Conservation (phyloP, 495 filamentous ascomycete genomes). For the Talaromyces borbonicus region DNA sequence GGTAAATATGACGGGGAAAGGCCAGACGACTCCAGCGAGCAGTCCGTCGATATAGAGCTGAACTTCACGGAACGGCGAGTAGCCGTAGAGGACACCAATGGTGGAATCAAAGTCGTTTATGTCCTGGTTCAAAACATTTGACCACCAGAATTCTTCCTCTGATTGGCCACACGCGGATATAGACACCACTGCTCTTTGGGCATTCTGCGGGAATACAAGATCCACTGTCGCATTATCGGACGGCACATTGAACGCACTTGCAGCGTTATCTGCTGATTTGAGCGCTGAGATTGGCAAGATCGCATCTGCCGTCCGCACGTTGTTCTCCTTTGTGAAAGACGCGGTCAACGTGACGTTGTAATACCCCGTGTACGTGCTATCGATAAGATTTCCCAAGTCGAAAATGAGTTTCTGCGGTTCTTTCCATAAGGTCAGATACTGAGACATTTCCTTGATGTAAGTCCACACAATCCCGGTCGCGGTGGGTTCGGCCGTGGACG, state of each 20-base stretch:
- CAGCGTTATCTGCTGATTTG: conserved; percentile 37
- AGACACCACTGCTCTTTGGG: conserved; percentile 61
- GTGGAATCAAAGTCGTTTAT: conserved; percentile 48
- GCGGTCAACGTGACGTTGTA: conserved; percentile 77
- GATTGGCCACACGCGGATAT: conserved; percentile 71
- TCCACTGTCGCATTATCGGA: conserved; percentile 44
- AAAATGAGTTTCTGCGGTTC: conserved; percentile 68
- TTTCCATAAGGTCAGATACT: conserved; percentile 59
- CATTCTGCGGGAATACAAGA: conserved; percentile 51
- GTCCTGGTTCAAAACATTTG: conserved; percentile 62
- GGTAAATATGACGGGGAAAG: conserved; percentile 81
- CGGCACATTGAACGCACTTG: conserved; percentile 66
- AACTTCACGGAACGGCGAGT: conserved; percentile 73
- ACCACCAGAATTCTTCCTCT: conserved; percentile 84
- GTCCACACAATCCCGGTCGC: conserved; percentile 59
- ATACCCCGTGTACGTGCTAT: conserved; percentile 66
- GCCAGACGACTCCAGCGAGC: conserved; percentile 73
- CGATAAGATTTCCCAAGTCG: conserved; percentile 69
- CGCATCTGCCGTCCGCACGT: conserved; percentile 44
- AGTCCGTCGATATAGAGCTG: conserved; percentile 69
- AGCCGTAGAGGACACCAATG: conserved; percentile 53
- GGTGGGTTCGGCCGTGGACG: conserved; percentile 79
- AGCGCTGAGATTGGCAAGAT: conserved; percentile 71
- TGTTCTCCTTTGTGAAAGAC: conserved; percentile 46
- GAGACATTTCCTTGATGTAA: conserved; percentile 77